Conservation (phyloP, 495 filamentous ascomycete genomes). For the Lasiosphaeriaceae sp. region DNA sequence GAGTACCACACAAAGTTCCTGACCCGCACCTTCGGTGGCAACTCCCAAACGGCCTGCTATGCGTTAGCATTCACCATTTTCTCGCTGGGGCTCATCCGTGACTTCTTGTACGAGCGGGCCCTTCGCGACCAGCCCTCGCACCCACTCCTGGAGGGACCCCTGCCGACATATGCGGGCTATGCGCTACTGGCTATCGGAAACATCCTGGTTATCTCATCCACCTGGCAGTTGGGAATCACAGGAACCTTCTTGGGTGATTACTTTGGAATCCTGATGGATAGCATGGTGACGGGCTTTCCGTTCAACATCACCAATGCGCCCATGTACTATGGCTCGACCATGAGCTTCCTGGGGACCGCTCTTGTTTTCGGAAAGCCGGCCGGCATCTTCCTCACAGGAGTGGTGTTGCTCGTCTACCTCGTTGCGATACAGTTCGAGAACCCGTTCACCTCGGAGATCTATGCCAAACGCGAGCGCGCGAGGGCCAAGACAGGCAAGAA, state of each 20-base stretch:
- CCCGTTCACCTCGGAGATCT: slow-evolving; percentile 94
- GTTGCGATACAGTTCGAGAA: slow-evolving; percentile 89
- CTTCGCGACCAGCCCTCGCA: slow-evolving; percentile 74
- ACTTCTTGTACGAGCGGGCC: slow-evolving; percentile 69
- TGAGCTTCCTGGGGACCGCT: slow-evolving; percentile 90
- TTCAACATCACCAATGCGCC: slow-evolving; percentile 91
- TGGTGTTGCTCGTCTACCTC: slow-evolving; percentile 75
- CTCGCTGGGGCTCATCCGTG: slow-evolving; percentile 81
- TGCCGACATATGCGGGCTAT: slow-evolving; percentile 57
- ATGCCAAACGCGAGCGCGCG: slow-evolving; percentile 76
- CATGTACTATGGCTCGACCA: slow-evolving; percentile 94
- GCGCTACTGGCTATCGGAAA: slow-evolving; percentile 72
- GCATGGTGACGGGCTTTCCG: slow-evolving; percentile 86
- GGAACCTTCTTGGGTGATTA: slow-evolving; percentile 98
- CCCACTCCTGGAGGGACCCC: slow-evolving; percentile 52
- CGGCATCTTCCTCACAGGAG: slow-evolving; percentile 68
- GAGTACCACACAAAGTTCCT: slow-evolving; percentile 90
- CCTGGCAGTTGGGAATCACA: slow-evolving; percentile 90
- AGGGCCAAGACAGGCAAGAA: slow-evolving; percentile 25
- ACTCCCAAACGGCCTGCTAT: slow-evolving; percentile 81
- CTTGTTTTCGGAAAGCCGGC: slow-evolving; percentile 86
- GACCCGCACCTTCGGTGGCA: slow-evolving; percentile 80
- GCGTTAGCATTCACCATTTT: slow-evolving; percentile 86
- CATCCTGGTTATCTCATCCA: slow-evolving; percentile 78
- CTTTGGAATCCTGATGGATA: slow-evolving; percentile 96